phyloP scores from a whole-genome alignment of 805 yeast genomes.

The Phaffomyces opuntiae region DNA sequence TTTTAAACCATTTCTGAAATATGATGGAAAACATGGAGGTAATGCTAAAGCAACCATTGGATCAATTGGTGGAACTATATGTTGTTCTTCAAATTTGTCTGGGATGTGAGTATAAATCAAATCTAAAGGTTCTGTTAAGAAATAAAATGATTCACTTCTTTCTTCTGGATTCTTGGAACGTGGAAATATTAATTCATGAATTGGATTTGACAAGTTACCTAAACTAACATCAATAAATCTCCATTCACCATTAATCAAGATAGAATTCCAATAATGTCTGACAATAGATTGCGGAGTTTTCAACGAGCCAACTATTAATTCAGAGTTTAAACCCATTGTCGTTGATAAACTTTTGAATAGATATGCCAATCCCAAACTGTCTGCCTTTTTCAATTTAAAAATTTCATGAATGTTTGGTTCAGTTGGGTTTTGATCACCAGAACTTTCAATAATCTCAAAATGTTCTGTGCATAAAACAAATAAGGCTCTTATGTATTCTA shows the following conservation, averaged over 20 bases:
- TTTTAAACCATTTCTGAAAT: constrained; percentile 50
- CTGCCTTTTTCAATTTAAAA: constrained; percentile 45
- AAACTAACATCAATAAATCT: constrained; percentile 68
- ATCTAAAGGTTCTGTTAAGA: constrained; percentile 68
- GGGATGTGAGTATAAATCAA: constrained; percentile 86
- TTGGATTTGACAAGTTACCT: constrained; percentile 53
- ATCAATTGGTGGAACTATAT: constrained; percentile 77
- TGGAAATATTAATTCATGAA: constrained; percentile 33
- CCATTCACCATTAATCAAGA: constrained; percentile 70
- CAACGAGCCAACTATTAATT: constrained; percentile 74
- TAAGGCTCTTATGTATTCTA: constrained; percentile 61
- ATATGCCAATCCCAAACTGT: constrained; percentile 68
- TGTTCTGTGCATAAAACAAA: constrained; percentile 57
- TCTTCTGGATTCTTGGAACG: constrained; percentile 16
- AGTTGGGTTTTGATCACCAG: constrained; percentile 7
- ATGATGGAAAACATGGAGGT: constrained; percentile 84
- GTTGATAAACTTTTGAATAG: constrained; percentile 68
- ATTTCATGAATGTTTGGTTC: constrained; percentile 34
- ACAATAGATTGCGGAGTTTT: constrained; percentile 67
- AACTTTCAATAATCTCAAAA: constrained; percentile 35
- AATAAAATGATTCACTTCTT: constrained; percentile 49
- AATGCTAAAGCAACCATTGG: constrained; percentile 69
- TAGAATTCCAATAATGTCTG: constrained; percentile 88
- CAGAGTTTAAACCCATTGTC: constrained; percentile 64
- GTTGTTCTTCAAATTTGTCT: constrained; percentile 70